These are phyloP conservation scores for Meyerozyma smithsonii DNA, from an alignment of 1,139 yeast genomes.

Conservation along the genomic window DNA sequence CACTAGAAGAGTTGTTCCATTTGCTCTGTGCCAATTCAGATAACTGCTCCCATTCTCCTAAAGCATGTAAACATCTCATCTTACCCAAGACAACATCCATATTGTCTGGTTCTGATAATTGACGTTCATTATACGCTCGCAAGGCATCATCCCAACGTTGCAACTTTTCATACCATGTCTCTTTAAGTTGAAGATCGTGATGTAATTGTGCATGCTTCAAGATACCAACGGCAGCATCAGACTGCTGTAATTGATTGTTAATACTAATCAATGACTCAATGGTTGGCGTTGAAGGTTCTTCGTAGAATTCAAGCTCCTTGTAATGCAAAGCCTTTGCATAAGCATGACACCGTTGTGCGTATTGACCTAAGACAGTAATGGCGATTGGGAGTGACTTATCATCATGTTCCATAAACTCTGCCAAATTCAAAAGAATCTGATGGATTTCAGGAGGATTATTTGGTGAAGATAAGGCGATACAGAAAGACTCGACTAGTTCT, in stretches of 20 bases:
- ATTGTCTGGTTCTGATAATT: conserved; percentile 49
- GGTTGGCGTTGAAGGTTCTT: conserved; percentile 88
- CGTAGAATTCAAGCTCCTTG: conserved; percentile 90
- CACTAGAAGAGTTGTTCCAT: conserved; percentile 74
- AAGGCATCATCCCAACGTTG: conserved; percentile 99
- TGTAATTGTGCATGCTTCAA: conserved; percentile 93
- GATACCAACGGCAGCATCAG: conserved; percentile 97
- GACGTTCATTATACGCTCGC: conserved; percentile 77
- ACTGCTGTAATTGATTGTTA: conserved; percentile 90
- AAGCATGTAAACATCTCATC: conserved; percentile 94
- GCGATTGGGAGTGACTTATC: conserved; percentile 91
- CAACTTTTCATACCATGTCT: conserved; percentile 95
- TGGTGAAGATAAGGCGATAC: conserved; percentile 83
- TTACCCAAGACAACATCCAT: conserved; percentile 93
- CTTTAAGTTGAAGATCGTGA: conserved; percentile 87
- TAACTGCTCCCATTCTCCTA: conserved; percentile 96
- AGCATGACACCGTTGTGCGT: conserved; percentile 94
- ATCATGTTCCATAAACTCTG: conserved; percentile 97
- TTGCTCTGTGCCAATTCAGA: conserved; percentile 81
- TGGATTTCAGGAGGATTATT: conserved; percentile 95
- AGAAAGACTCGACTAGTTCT: conserved; percentile 79
- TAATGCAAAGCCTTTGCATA: conserved; percentile 96
- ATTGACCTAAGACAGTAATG: conserved; percentile 81
- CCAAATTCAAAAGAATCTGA: conserved; percentile 81
- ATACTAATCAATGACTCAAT: conserved; percentile 89